These are phyloP conservation scores for Phytopythium montanum DNA, from an alignment of 352 stramenopile genomes.

Conservation along the genomic window DNA sequence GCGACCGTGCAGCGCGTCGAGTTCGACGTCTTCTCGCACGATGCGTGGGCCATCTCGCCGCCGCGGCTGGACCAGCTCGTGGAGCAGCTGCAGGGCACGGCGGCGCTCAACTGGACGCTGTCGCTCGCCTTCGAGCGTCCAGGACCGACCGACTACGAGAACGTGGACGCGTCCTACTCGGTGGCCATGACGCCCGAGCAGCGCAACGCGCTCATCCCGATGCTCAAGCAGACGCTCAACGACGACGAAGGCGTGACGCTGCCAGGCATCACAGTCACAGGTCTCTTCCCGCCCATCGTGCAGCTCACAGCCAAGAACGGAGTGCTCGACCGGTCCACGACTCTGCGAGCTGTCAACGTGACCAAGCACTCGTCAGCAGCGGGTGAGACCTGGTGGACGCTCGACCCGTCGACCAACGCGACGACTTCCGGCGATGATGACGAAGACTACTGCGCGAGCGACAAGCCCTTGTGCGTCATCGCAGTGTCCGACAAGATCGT, in stretches of 20 bases:
- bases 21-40: constrained; percentile 71
- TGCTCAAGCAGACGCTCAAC: constrained; percentile 64
- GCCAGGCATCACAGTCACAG: constrained; percentile 41
- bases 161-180: constrained; percentile 49
- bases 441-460: constrained; percentile 39
- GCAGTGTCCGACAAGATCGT: constrained; percentile 87
- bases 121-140: constrained; percentile 63
- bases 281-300: constrained; percentile 58
- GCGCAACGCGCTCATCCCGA: constrained; percentile 57
- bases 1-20: constrained; percentile 75
- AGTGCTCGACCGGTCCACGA: constrained; percentile 48
- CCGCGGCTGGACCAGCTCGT: constrained; percentile 71
- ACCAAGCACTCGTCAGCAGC: constrained; percentile 47
- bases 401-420: constrained; percentile 33
- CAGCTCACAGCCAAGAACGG: constrained; percentile 68
- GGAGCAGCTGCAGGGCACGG: constrained; percentile 60
- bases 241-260: constrained; percentile 27
- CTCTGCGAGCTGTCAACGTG: constrained; percentile 49
- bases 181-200: constrained; percentile 47
- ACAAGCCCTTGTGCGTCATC: constrained; percentile 72
- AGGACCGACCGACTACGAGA: constrained; percentile 54
- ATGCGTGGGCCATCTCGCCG: constrained; percentile 73
- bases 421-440: constrained; percentile 7
- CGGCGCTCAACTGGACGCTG: constrained; percentile 71
- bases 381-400: constrained; percentile 64